Base-by-base conservation (phyloP, 2,329 filamentous ascomycete species). In the Trichoderma sp. region DNA sequence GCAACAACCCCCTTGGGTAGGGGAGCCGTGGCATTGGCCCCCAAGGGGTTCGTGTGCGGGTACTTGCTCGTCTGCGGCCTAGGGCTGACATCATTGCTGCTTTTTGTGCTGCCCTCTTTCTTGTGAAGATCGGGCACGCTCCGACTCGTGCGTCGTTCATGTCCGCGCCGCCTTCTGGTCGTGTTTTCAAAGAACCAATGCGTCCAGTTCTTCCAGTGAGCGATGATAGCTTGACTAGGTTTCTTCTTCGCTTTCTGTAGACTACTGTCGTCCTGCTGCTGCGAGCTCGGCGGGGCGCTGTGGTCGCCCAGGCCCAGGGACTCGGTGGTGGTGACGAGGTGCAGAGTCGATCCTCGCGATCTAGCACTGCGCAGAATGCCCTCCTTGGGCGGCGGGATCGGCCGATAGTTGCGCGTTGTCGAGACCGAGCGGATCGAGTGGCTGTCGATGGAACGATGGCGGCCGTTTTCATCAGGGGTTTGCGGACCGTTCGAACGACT, bases 341-440 rank as follows among this genome's bases (percentile, higher is more conserved):
- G 92, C 39, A 97, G 83, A 68, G 92, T 95, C 70, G 93, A 97
- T 50, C 91, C 90, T 67, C 92, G 84, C 69, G 91, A 90, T 70
- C 90, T 83, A 66, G 90, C 87, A 68, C 87, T 88, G 69, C 87
- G 82, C 64, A 89, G 76, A 12, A 87, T 78, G 15, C 87, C 86
- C 74, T 97, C 93, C 75, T 97, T 97, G 2, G 94, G 93, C 48
- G 94, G 94, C 10, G 90, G 91, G 47, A 91, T 82, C 6, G 93
- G 87, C 44, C 85, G 89, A 55, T 91, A 88, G 67, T 90, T 88
- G 67, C 90, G 83, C 34, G 92, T 93, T 14, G 92, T 92, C 72
- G 91, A 93, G 24, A 84, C 84, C 19, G 90, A 93, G 41, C 91
- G 85, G 61, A 90, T 81, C 5, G 88, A 89, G 72, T 92, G 89